Evolutionary conservation across 768 basidiomycete genomes (phyloP).

Genomic region (Tulasnella sp.): DNA sequence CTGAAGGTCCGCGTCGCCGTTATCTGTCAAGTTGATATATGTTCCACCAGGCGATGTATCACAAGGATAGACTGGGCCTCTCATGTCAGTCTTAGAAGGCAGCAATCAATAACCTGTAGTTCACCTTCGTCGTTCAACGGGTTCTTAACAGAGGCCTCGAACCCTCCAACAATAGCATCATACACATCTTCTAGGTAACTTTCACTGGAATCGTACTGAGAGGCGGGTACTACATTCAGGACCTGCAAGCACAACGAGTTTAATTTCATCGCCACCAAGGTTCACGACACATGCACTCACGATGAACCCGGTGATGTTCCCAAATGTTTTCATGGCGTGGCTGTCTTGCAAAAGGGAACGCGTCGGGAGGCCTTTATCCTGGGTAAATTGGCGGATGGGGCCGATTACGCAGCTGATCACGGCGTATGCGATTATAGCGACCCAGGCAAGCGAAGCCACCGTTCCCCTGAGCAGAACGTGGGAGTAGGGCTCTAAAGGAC

Average conservation of each 20-base stretch:
- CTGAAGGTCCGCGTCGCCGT: background rate
- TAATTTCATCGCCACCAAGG: background rate
- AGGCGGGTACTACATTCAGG: background rate
- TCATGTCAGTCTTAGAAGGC: background rate
- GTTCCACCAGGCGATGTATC: no score
- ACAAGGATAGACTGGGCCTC: no score
- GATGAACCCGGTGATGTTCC: background rate
- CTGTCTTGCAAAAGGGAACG: background rate
- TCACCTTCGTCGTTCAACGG: background rate
- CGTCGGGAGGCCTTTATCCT: background rate
- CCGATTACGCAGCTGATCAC: background rate
- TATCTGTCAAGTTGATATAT: background rate
- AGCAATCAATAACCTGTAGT: background rate
- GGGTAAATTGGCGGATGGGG: background rate
- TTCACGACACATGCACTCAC: background rate
- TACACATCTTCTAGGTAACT: background rate
- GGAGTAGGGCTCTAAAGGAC: background rate
- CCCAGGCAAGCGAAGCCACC: background rate
- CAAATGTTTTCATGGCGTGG: background rate
- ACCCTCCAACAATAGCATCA: background rate
- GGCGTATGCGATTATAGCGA: background rate
- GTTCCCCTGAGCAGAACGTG: background rate
- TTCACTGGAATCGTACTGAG: background rate
- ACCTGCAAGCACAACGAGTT: background rate
- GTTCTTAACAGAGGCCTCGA: no score